These are phyloP conservation scores for Debaryomycetaceae sp. DNA, from an alignment of 1,139 yeast genomes.

Conservation along the genomic window DNA sequence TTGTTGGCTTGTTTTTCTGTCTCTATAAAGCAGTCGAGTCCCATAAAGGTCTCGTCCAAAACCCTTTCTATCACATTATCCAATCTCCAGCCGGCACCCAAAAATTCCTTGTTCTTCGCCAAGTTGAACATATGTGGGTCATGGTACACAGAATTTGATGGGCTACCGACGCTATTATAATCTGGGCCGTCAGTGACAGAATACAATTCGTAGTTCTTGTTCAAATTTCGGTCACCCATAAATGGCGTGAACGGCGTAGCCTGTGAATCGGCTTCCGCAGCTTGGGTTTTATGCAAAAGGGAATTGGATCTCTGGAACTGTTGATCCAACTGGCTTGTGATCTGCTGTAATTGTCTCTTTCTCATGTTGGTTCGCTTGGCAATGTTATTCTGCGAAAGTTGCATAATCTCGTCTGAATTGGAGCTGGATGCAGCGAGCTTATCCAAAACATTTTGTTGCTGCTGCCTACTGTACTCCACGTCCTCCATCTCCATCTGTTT, in stretches of 20 bases:
- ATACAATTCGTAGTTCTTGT: conserved; percentile 33
- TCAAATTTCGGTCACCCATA: conserved; percentile 75
- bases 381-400: conserved; percentile 38
- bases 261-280: conserved; percentile 16
- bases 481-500: conserved; percentile 71
- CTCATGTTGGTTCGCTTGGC: conserved; percentile 64
- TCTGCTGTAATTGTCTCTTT: conserved; percentile 62
- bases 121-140: conserved; percentile 52
- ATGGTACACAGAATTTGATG: conserved; percentile 33
- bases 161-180: conserved; percentile 57
- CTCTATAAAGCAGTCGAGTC: conserved; percentile 76
- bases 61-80: conserved; percentile 71
- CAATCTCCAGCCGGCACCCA: conserved; percentile 84
- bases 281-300: conserved; percentile 18
- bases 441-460: conserved; percentile 66
- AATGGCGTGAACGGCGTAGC: conserved; percentile 87
- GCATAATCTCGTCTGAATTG: conserved; percentile 51
- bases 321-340: conserved; percentile 50
- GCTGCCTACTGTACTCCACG: conserved; percentile 51
- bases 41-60: conserved; percentile 84
- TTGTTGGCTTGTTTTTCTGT: conserved; percentile 45
- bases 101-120: conserved; percentile 61
- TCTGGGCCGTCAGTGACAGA: conserved; percentile 28
- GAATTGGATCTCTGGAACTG: conserved; percentile 29
- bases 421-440: conserved; percentile 54